phyloP scores from a whole-genome alignment of 2,329 filamentous ascomycete genomes.

The Dactylellina sp. region DNA sequence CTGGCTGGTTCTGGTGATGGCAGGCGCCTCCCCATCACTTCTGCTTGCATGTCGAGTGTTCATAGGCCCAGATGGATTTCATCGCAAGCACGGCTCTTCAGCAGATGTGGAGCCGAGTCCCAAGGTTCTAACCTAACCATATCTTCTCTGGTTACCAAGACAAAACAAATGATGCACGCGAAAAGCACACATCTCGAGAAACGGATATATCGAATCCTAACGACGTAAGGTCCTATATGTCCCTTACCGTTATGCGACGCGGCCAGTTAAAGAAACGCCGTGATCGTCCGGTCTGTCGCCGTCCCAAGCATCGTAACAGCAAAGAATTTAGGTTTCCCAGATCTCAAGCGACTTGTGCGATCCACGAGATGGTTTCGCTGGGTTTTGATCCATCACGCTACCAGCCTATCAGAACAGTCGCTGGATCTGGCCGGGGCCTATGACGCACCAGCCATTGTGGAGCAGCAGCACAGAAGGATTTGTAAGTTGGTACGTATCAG shows the following conservation, averaged over 20 bases:
- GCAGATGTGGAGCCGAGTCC: slow-evolving; percentile 22
- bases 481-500: slow-evolving; percentile 51
- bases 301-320: neutral
- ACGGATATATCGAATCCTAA: too few species aligned
- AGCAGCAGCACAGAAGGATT: slow-evolving; percentile 31
- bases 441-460: slow-evolving; percentile 53
- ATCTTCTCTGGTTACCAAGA: slow-evolving; percentile 41
- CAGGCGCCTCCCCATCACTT: slow-evolving; percentile 40
- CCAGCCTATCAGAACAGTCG: slow-evolving; percentile 27
- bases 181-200: neutral
- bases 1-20: slow-evolving; percentile 47
- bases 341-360: slow-evolving; percentile 35
- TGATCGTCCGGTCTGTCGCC: slow-evolving; percentile 10
- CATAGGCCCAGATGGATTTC: slow-evolving; percentile 28
- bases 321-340: slow-evolving; percentile 10
- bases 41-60: slow-evolving; percentile 32
- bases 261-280: neutral
- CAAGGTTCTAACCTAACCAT: slow-evolving; percentile 22
- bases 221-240: neutral
- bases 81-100: slow-evolving; percentile 39
- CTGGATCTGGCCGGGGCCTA: slow-evolving; percentile 14
- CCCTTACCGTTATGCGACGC: neutral
- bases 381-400: slow-evolving; percentile 1
- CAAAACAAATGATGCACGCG: slow-evolving; percentile 32
- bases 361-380: slow-evolving; percentile 9